Base-by-base conservation (phyloP, 2,329 filamentous ascomycete genomes). In the Chlorencoelia australis region DNA sequence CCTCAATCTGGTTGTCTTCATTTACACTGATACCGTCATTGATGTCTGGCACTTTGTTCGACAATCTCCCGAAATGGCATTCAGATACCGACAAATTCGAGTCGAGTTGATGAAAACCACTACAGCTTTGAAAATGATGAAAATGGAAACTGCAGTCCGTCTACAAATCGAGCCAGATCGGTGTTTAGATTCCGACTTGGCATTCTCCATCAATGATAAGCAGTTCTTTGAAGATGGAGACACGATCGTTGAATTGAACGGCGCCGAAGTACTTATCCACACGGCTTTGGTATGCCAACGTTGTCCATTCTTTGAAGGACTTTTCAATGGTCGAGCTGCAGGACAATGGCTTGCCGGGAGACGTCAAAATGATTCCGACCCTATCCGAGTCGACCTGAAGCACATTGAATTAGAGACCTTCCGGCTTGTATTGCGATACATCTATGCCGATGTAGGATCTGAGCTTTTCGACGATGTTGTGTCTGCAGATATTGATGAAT, bases 231-330 rank as follows among this genome's bases (percentile, higher is more conserved):
- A 81, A 5, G 81, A 85, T 51, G 81, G 77, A 3, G 88, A 98
- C 57, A 71, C 86, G 5, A 56, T 89, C 5, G 64, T 96, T 13
- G 79, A 94, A 47, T 68, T 96, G 8, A 75, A 83, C 41, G 82
- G 79, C 15, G 73, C 74, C n/a, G 79, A 79, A 18, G 62, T 87
- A 21, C 64, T 67, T 10, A 79, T 82, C 1, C 91, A 98, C 52
- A 89, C 85, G 45, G 68, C 78, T 4, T 59, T 96, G 3, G 58
- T 95, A 22, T 88, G 86, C 46, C 78, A 80, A 51, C 71, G 91
- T 46, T 95, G 88, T 50, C 87, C 86, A 0, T 98, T 95, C 67
- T 98, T 98, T 46, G 69, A 89, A 44, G 83, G 82, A 1, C 68
- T 98, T 28, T 96, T 95, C 58, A 70, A 84, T 49, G 91, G 91